Evolutionary conservation across 2,329 filamentous ascomycete genomes (phyloP), one percentile per base, ranked within the genome.

Genomic region (Periconia digitata): DNA sequence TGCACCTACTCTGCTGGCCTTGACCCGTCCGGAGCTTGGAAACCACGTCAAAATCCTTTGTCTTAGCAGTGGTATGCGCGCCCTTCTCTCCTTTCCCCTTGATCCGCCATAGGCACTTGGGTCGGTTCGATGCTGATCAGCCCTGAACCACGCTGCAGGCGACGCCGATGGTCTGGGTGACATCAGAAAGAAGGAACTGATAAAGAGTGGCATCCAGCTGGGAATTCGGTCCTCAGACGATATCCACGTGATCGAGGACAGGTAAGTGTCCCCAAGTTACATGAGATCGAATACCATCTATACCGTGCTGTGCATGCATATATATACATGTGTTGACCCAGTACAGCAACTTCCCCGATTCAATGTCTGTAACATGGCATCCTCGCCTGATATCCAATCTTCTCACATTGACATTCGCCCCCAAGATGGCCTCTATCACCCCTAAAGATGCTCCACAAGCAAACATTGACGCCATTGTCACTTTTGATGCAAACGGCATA

Each of bases 41-140:
- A 97, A 99, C 73, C 90, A 95, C 67, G 81, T 99, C 66, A 94
- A 95, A 74, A 95, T 99, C 54, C 75, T 97, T 47, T 99, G 94
- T 74, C 76, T 99, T 55, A 95, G 89, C 73, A 92, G 85, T 57
- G 92, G 89, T 86, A 74, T 38, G 72, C 17, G 20, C 27, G 10
- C 27, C 27, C 27, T 32, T 13, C n/a, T 32, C 10, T 15, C 10
- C n/a, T 32, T 32, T 18, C 8, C 42, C 24, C 21, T 5, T n/a
- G 18, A 10, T 42, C 27, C n/a, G 13, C 17, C 38, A 40, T 12
- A 29, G 5, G 34, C 58, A 57, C 36, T 59, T 16, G 16, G 38
- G 37, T 10, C 27, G 27, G 27, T 32, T 32, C 8, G 10, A 15
- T 32, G 27, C 27, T 32, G 27, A 32, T 32, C 27, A 32, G n/a